Base-by-base conservation (phyloP, 116 monocot species). In the Iris pallida region DNA sequence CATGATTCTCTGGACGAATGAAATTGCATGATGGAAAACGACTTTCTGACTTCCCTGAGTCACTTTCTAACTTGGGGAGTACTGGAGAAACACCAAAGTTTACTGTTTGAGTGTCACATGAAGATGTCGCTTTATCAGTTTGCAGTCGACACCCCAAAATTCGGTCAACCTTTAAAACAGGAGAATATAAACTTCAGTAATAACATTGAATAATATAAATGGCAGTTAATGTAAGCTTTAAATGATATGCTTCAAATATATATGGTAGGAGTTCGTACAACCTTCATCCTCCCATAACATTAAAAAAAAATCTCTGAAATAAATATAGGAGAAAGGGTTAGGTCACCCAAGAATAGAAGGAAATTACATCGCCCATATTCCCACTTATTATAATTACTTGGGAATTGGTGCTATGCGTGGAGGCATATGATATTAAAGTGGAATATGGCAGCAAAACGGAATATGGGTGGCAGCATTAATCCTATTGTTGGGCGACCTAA, bases 91-190 rank as follows among this genome's bases (percentile, higher is more conserved):
- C 53, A 51, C 48, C 54, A 57, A 63, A 19, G 40, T 53, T 66
- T 14, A 47, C 61, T 66, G 16, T 61, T 60, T 68, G 55, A 64
- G 16, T 47, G 16, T 63, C 12, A 68, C 45, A 67, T 41, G 63
- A 60, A 47, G 80, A 74, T 11, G 53, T 78, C 15, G 20, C 48
- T 15, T 20, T 64, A 61, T 13, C 69, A 57, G 56, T 55, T 75
- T 75, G 85, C 44, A 92, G 45, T 45, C 90, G 82, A 71, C 97
- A 93, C 20, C 97, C 97, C 63, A 93, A 76, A 58, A 98, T 81
- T 15, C 97, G 87, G 63, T 98, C 88, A 81, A 98, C 97, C 97
- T 98, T 49, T 60, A 42, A 65, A 72, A 71, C 15, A 58, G 47
- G 65, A 68, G 53, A 16, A 61, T 51, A 58, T 49, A 11, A 68